Evolutionary conservation across 2,329 filamentous ascomycete species (phyloP).

Genomic region (Hyphodiscus sp.): DNA sequence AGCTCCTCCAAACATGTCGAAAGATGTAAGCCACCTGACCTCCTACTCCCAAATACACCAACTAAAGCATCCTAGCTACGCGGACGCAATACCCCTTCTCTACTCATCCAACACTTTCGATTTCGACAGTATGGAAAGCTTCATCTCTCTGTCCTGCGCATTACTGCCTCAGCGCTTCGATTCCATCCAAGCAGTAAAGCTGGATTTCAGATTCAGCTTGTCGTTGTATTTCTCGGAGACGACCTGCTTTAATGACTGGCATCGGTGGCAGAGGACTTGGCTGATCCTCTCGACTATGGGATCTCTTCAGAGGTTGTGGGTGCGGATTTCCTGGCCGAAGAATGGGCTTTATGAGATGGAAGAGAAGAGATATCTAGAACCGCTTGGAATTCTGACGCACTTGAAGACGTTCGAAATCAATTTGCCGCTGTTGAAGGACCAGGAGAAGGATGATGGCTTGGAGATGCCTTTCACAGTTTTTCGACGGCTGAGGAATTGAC

Average conservation of each 20-base stretch:
- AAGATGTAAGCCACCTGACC: slow-evolving; percentile 12
- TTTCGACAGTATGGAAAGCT: slow-evolving; percentile 19
- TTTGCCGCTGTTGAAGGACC: not conserved
- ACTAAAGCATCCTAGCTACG: slow-evolving; percentile 12
- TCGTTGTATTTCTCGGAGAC: slow-evolving; percentile 8
- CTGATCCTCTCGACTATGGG: slow-evolving; percentile 18
- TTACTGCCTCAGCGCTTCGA: slow-evolving; percentile 21
- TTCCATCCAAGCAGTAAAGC: slow-evolving; percentile 13
- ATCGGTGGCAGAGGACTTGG: slow-evolving; percentile 20
- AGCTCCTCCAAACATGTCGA: slow-evolving; percentile 19
- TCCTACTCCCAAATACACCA: not conserved
- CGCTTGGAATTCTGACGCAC: slow-evolving; percentile 12
- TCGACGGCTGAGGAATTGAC: not conserved
- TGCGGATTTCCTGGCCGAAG: slow-evolving; percentile 15
- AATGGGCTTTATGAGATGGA: slow-evolving; percentile 6
- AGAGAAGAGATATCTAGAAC: slow-evolving; percentile 14
- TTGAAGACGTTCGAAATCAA: slow-evolving; percentile 13
- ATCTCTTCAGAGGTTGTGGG: slow-evolving; percentile 5
- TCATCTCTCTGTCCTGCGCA: slow-evolving; percentile 17
- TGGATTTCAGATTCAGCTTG: slow-evolving; percentile 14
- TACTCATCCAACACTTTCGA: slow-evolving; percentile 22
- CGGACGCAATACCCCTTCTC: slow-evolving; percentile 19
- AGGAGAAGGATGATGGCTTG: not conserved
- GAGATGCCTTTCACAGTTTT: not conserved
- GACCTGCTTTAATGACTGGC: slow-evolving; percentile 10